These are phyloP conservation scores for Berkeleyomyces basicola DNA, from an alignment of 2,329 filamentous ascomycete genomes.

Conservation along the genomic window DNA sequence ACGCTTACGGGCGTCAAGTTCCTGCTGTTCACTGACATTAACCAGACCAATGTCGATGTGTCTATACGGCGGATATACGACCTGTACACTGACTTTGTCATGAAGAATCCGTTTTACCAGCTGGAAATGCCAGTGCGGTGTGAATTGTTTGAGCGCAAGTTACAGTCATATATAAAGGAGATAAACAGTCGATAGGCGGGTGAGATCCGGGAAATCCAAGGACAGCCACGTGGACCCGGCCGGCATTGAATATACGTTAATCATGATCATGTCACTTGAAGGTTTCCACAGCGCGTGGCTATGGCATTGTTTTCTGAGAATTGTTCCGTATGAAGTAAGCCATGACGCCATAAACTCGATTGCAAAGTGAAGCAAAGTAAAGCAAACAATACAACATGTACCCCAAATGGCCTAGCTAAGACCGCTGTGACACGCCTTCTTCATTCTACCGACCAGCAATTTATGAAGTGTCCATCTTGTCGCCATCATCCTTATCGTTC, in stretches of 20 bases:
- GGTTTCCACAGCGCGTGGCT: too few species aligned
- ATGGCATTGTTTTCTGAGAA: neutral
- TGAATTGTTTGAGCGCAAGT: constrained; percentile 81
- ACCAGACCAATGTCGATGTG: constrained; percentile 72
- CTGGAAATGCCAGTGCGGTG: constrained; percentile 94
- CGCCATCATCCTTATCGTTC: constrained; percentile 35
- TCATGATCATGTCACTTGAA: neutral
- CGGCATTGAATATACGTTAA: neutral
- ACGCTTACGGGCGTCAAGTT: constrained; percentile 93
- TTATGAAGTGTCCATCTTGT: constrained; percentile 86
- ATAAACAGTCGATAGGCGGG: constrained; percentile 36
- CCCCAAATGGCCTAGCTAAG: neutral
- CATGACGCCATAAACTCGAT: constrained; percentile 6
- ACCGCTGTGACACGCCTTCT: neutral
- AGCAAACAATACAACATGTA: neutral
- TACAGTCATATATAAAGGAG: constrained; percentile 64
- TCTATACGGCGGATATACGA: constrained; percentile 81
- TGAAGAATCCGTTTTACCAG: constrained; percentile 99
- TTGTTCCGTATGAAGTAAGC: constrained; percentile 2
- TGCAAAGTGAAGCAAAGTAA: constrained; percentile 8
- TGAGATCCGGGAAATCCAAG: neutral
- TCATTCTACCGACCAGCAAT: constrained; percentile 13
- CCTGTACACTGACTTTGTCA: constrained; percentile 89
- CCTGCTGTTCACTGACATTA: constrained; percentile 78
- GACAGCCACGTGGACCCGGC: neutral